These are phyloP conservation scores for Trematosphaeria pertusa DNA, from an alignment of 2,329 filamentous ascomycete species.

Conservation along the genomic window DNA sequence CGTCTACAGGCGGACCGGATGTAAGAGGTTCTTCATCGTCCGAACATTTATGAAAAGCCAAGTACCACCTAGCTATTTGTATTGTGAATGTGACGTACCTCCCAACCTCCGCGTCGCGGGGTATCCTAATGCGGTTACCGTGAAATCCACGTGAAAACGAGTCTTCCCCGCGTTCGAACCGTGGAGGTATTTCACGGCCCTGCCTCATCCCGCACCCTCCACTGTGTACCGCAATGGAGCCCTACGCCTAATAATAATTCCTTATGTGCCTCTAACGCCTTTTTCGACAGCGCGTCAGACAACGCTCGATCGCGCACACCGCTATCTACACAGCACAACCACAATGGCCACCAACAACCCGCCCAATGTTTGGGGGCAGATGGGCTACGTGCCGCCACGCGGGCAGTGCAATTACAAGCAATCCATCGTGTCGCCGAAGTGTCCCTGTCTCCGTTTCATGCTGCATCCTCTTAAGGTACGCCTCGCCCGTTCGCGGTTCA, in stretches of 20 bases:
- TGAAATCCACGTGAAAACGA: slow-evolving; percentile 9
- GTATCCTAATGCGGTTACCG: too few relatives aligned
- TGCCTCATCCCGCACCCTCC: neutral
- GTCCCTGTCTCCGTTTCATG: slow-evolving; percentile 64
- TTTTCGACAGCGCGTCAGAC: too few relatives aligned
- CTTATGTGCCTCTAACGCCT: too few relatives aligned
- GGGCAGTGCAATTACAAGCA: slow-evolving; percentile 60
- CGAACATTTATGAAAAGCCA: too few relatives aligned
- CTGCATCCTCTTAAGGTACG: slow-evolving; percentile 62
- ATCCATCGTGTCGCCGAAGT: slow-evolving; percentile 54
- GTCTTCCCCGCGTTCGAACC: slow-evolving; percentile 9
- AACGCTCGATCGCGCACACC: neutral
- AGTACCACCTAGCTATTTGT: too few relatives aligned
- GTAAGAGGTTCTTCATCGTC: too few relatives aligned
- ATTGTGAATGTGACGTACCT: too few relatives aligned
- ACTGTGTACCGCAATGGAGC: neutral
- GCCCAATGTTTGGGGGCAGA: slow-evolving; percentile 57
- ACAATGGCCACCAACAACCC: slow-evolving; percentile 25
- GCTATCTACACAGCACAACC: too few relatives aligned
- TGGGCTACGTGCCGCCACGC: slow-evolving; percentile 59
- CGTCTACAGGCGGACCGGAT: neutral
- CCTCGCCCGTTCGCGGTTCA: neutral
- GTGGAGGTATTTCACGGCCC: neutral
- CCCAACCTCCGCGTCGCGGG: too few relatives aligned
- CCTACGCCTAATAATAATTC: neutral